Evolutionary conservation across 2,329 filamentous ascomycete species (phyloP).

Genomic region (Tolypocladium inflatum): DNA sequence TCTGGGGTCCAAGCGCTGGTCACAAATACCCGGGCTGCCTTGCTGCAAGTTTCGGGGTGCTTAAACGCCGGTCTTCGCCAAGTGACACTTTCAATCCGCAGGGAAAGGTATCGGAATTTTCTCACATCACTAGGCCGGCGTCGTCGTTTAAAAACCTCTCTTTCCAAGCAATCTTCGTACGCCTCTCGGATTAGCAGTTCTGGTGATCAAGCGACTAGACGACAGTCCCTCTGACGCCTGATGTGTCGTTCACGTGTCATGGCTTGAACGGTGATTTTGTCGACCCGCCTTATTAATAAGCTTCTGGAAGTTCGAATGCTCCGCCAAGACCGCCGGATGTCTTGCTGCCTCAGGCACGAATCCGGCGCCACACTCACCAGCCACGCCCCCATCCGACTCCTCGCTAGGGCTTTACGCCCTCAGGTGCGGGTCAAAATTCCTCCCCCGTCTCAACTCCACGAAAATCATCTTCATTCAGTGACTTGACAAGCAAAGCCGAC

Average conservation of each 20-base stretch:
- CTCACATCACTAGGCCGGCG: background rate
- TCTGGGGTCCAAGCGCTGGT: conserved; percentile 16
- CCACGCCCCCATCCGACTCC: conserved; percentile 6
- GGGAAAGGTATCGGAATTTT: background rate
- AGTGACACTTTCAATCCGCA: background rate
- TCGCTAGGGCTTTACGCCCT: conserved; percentile 30
- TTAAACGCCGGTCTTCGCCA: background rate
- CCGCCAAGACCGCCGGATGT: background rate
- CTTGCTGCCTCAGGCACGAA: conserved; percentile 8
- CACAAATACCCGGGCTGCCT: conserved; percentile 9
- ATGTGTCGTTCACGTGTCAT: background rate
- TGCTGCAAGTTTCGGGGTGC: background rate
- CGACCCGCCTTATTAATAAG: background rate
- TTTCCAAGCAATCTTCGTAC: too few relatives aligned
- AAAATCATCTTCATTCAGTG: conserved; percentile 23
- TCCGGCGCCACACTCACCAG: background rate
- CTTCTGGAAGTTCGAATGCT: too few relatives aligned
- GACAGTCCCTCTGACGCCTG: background rate
- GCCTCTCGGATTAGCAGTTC: background rate
- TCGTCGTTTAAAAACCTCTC: background rate
- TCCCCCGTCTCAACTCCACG: conserved; percentile 17
- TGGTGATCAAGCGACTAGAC: background rate
- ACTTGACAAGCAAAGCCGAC: conserved; percentile 28
- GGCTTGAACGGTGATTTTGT: conserved; percentile 2
- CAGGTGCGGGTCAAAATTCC: conserved; percentile 23